Evolutionary conservation across 1,139 yeast species (phyloP), one percentile per base, ranked within the genome.

Genomic region (Geotrichum reessii): DNA sequence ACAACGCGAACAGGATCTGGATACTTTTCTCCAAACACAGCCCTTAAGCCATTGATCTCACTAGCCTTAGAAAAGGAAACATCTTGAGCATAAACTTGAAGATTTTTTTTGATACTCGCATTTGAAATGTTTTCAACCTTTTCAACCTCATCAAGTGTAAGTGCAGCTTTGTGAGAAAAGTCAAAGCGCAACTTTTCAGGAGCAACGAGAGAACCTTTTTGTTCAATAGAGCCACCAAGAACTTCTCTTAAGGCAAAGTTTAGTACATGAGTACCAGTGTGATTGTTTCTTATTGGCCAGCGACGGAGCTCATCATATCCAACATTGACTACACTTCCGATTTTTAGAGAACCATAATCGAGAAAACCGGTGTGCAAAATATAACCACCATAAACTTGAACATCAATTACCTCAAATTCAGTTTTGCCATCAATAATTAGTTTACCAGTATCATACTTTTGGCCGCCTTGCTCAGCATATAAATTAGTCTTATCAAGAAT

Each of bases 381-480:
- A 69, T 88, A 93, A 60, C 99, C 99, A 63, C 87, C 97, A 70
- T 91, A 93, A 54, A 80, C 80, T 77, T 93, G 99, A 55, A 91
- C 97, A 69, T 93, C 91, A 64, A 86, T 86, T 61, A 93, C 98
- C 61, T 83, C 84, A 74, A 93, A 93, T 73, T 92, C 97, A 60
- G 91, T 79, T 66, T 77, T 77, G 56, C 96, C 97, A 69, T 91
- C 98, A 68, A 90, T 84, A 55, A 91, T 93, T 65, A 93, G 79
- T 73, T 83, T 87, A 75, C 99, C 99, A 51, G 95, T 87, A 72
- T 93, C 99, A 71, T 81, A 87, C 74, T 90, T 97, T 79, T 93
- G 99, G 70, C 99, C 99, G 82, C 99, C 99, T 76, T 89, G 96
- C 76, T 93, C 99, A 55, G 99, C 98, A 71, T 93, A 93, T 76